Evolutionary conservation across 2,329 filamentous ascomycete species (phyloP), one percentile per base, ranked within the genome.

Genomic region (Grosmannia serpens): DNA sequence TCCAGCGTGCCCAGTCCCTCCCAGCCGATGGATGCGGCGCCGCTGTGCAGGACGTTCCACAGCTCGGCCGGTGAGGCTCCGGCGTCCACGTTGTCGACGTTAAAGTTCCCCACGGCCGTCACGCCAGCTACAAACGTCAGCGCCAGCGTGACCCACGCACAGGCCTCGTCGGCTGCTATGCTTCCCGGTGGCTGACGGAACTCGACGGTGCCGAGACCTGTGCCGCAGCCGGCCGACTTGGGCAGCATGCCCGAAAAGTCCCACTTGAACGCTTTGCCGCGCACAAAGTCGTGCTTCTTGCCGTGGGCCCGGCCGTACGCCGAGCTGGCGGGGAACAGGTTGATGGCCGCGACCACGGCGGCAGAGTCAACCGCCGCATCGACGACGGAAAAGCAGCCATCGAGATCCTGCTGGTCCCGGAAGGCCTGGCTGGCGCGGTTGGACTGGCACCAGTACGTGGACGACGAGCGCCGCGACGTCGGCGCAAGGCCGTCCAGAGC

Each of bases 231-330:
- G 2, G 31, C 50, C 4, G 53, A 41, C 33, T 35, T 44, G 10
- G 60, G 41, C 38, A 69, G 46, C 49, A 72, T 64, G 1, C 67
- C 66, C 0, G 67, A 64, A 56, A 73, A 69, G 55, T 73, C 68
- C 72, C 72, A 74, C 66, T 73, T 74, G 63, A 71, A 74, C 33
- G 71, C 68, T 57, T 72, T 72, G 15, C 71, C 71, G 49, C 70
- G 66, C 26, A 74, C 64, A 59, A 73, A 73, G 57, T 71, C 67
- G 44, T 64, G 60, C 52, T 65, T 67, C 58, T 64, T 65, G 13
- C 69, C 67, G 24, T 69, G 65, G 8, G 67, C 65, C 1, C 62
- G 63, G 26, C 70, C 71, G 53, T 68, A 69, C 1, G 67, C 65
- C 24, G 67, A 70, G 1, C 59, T 56, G 11, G 67, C 65, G 0